Percentiles rank a stretch among this genome's conserved stretches.
These are phyloP conservation scores for Saccharomycopsis babjevae DNA, from an alignment of 805 yeast genomes.

Conservation along the genomic window DNA sequence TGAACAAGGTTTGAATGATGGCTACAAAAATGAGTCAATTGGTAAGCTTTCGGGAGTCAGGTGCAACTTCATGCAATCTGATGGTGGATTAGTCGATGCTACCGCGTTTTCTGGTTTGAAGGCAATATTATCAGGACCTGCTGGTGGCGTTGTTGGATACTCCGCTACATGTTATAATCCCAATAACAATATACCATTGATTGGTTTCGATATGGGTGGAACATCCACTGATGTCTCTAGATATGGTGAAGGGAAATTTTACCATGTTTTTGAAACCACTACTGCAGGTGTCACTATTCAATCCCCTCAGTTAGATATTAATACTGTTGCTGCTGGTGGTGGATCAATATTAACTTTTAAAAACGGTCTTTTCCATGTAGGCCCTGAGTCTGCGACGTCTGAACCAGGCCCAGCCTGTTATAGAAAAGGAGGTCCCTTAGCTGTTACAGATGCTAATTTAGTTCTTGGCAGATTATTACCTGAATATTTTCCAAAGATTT, in stretches of 20 bases:
- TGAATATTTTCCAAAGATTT: constrained; percentile 68
- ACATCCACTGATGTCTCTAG: constrained; percentile 81
- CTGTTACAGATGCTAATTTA: constrained; percentile 79
- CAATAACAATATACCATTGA: constrained; percentile 46
- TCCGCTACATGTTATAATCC: constrained; percentile 68
- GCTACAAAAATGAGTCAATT: constrained; percentile 29
- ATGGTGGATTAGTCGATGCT: constrained; percentile 89
- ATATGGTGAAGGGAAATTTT: constrained; percentile 52
- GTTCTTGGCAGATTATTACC: constrained; percentile 63
- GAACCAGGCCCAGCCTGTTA: constrained; percentile 90
- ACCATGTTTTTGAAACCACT: constrained; percentile 73
- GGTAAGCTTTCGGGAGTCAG: constrained; percentile 36
- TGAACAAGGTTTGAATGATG: constrained; percentile 48
- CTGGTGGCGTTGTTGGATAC: constrained; percentile 95
- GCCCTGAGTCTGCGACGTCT: constrained; percentile 81
- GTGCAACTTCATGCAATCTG: constrained; percentile 89
- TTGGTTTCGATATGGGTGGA: constrained; percentile 89
- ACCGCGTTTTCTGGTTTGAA: constrained; percentile 73
- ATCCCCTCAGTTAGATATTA: constrained; percentile 74
- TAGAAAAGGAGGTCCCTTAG: constrained; percentile 73
- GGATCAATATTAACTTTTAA: constrained; percentile 60
- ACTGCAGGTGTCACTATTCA: constrained; percentile 79
- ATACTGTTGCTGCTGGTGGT: constrained; percentile 82
- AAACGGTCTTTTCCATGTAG: constrained; percentile 68
- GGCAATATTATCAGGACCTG: constrained; percentile 92